phyloP scores from a whole-genome alignment of 2,329 filamentous ascomycete species.

The Scortechinia acanthostroma region DNA sequence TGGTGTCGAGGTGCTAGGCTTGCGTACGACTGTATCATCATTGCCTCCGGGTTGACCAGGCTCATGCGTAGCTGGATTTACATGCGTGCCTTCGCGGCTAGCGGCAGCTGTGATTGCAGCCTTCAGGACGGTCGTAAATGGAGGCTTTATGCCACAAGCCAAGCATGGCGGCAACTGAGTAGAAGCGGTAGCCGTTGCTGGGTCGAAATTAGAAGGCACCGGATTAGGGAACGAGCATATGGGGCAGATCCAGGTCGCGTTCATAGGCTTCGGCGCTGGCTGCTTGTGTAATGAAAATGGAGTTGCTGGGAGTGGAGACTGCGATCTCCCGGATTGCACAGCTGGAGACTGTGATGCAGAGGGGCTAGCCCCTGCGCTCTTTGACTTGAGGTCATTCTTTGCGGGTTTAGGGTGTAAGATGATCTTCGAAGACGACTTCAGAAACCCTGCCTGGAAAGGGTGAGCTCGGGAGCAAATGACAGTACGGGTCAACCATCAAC shows the following conservation, averaged over 20 bases:
- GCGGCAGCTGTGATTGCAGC: constrained; percentile 73
- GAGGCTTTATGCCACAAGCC: constrained; percentile 88
- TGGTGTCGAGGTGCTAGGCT: constrained; percentile 17
- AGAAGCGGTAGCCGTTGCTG: constrained; percentile 69
- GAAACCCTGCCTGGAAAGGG: constrained; percentile 65
- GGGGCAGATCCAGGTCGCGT: constrained; percentile 86
- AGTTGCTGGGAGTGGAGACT: constrained; percentile 36
- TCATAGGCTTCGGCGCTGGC: constrained; percentile 36
- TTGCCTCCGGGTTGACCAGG: constrained; percentile 10
- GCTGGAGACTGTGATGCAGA: constrained; percentile 26
- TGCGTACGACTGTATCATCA: constrained; percentile 16
- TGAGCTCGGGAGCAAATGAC: background rate
- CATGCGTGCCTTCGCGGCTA: constrained; percentile 32
- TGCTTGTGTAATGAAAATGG: constrained; percentile 30
- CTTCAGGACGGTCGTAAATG: constrained; percentile 75
- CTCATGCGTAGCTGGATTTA: constrained; percentile 11
- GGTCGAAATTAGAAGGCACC: constrained; percentile 88
- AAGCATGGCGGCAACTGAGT: constrained; percentile 81
- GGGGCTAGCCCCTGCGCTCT: background rate
- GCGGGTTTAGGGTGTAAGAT: constrained; percentile 77
- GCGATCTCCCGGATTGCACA: constrained; percentile 9
- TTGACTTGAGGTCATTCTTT: constrained; percentile 53
- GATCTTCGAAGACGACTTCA: constrained; percentile 91
- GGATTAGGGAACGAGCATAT: constrained; percentile 95
- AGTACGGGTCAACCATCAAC: background rate